A percentile compares a stretch with the other conserved stretches of the same genome.
Conservation (phyloP, 768 basidiomycete genomes). For the Megacollybia marginata region DNA sequence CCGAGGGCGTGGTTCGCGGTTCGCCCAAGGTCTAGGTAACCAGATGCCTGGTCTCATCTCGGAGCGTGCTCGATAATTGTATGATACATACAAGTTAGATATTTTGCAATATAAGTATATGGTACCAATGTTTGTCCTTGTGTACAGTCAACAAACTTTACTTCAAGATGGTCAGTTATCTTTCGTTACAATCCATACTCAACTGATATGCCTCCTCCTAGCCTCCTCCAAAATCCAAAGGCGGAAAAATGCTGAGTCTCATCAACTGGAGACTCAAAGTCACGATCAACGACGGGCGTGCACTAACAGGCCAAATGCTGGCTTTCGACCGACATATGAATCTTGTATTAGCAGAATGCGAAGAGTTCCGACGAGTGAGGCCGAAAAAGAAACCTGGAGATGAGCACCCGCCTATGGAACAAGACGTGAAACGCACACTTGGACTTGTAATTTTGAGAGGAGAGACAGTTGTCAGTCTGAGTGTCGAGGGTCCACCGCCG, state of each 20-base stretch:
- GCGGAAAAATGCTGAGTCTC: slow-evolving; percentile 95
- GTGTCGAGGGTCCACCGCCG: slow-evolving; percentile 93
- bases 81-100: too few relatives aligned
- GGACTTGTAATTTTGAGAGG: slow-evolving; percentile 97
- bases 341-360: slow-evolving; percentile 94
- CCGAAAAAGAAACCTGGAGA: slow-evolving; percentile 88
- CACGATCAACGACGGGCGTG: slow-evolving; percentile 95
- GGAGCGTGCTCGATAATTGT: too few relatives aligned
- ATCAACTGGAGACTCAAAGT: slow-evolving; percentile 98
- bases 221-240: slow-evolving; percentile 96
- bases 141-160: too few relatives aligned
- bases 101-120: too few relatives aligned
- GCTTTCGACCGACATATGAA: slow-evolving; percentile 99
- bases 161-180: slow-evolving; percentile 11
- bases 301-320: slow-evolving; percentile 96
- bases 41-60: slow-evolving; percentile 44
- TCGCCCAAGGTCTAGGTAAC: slow-evolving; percentile 77
- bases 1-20: slow-evolving; percentile 71
- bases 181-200: neutral
- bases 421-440: slow-evolving; percentile 93
- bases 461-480: slow-evolving; percentile 92
- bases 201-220: slow-evolving; percentile 23
- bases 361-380: slow-evolving; percentile 90
- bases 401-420: slow-evolving; percentile 60
- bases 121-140: too few relatives aligned